Base-by-base conservation (phyloP, 495 filamentous ascomycete genomes). In the Neurospora sp. region DNA sequence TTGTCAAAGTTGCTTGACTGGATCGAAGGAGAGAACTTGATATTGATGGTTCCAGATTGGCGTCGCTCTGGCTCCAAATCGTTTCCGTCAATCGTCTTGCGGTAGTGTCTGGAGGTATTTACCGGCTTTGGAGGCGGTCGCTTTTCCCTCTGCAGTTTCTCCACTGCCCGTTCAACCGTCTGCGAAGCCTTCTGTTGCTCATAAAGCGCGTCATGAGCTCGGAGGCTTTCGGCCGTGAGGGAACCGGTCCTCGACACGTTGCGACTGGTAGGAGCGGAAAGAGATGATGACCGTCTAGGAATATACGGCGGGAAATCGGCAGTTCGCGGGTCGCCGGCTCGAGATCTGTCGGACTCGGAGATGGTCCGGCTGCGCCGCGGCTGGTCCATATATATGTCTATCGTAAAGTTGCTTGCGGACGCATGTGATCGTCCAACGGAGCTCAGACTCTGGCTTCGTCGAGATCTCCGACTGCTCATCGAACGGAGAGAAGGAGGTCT, bases 251-350 rank as follows among this genome's bases (percentile, higher is more conserved):
- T 86, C 4, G 91, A 93, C 69, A 85, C 86, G 74, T 90, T 90
- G 48, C 88, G 86, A 73, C 90, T 93, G 2, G 91, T 92, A 6
- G 90, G 90, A 4, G 91, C 91, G 24, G 91, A 92, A 21, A 93
- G 86, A 15, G 90, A 92, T 5, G 90, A 91, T 74, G 87, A 88
- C 40, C 89, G 86, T 21, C 81, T 77, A 9, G 89, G 89, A 70
- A 92, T 87, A 21, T 84, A 79, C n/a, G 91, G 90, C 13, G 86
- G 87, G 59, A 82, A 88, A 75, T 88, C 87, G 72, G 87, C 87
- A 0, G 86, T 88, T n/a, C 86, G 79, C 74, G 83, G 81, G 36
- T 86, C 86, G 15, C 84, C 84, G 10, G 78, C 77, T 42, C 78
- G 81, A 28, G 83, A 84, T 4, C 84, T 82, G 34, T 86, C 83